phyloP scores from a whole-genome alignment of 768 basidiomycete genomes.

The Phaeolepiota aurea region DNA sequence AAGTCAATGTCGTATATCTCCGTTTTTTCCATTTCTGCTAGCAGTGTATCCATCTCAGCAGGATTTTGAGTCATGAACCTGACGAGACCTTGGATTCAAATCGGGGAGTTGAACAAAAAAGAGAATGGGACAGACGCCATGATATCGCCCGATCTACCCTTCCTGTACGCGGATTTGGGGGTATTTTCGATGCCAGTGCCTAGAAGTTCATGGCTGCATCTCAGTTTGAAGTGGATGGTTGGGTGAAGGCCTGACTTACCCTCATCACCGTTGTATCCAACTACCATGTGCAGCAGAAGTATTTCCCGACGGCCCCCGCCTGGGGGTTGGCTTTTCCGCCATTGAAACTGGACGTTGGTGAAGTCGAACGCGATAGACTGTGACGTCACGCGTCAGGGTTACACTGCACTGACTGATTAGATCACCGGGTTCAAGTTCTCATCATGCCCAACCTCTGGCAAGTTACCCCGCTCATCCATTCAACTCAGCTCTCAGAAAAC shows the following conservation, averaged over 20 bases:
- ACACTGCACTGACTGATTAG: no score
- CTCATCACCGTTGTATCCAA: not conserved
- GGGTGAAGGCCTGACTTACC: not conserved
- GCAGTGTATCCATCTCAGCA: constrained; percentile 12
- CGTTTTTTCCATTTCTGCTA: constrained; percentile 8
- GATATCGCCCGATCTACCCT: constrained; percentile 12
- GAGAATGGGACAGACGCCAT: constrained; percentile 9
- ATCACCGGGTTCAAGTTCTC: no score
- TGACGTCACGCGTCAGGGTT: no score
- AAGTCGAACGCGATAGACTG: not conserved
- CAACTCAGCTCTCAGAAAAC: constrained; percentile 44
- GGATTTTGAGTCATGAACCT: constrained; percentile 18
- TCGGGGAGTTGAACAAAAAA: not conserved
- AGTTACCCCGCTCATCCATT: constrained; percentile 60
- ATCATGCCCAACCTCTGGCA: constrained; percentile 32
- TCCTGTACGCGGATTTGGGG: constrained; percentile 14
- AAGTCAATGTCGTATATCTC: constrained; percentile 11
- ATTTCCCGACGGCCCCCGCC: no score
- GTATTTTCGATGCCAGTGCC: constrained; percentile 12
- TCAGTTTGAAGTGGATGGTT: not conserved
- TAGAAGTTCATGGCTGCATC: not conserved
- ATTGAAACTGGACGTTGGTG: not conserved
- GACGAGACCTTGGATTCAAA: not conserved
- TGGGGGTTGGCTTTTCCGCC: no score
- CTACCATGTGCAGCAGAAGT: not conserved